These are phyloP conservation scores for Saraca asoca DNA, from an alignment of 331 rosid genomes.

Conservation along the genomic window DNA sequence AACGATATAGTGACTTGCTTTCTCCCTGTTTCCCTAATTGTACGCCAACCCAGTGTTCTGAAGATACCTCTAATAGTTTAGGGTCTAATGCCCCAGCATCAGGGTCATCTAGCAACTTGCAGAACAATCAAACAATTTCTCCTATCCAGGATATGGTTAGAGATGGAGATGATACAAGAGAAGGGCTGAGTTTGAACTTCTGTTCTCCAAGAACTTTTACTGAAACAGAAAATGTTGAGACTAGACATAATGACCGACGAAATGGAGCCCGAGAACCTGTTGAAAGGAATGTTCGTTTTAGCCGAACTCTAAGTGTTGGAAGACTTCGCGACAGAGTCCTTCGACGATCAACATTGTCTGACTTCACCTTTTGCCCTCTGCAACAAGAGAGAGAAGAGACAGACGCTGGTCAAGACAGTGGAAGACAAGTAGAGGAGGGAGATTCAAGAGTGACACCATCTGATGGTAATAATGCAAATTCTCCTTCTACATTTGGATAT, in stretches of 20 bases:
- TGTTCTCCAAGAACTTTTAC: constrained; percentile 54
- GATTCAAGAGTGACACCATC: constrained; percentile 47
- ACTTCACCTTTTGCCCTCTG: constrained; percentile 65
- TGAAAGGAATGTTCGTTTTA: constrained; percentile 87
- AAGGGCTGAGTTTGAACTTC: constrained; percentile 44
- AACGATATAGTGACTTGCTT: constrained; percentile 43
- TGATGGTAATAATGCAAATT: constrained; percentile 44
- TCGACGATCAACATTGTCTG: constrained; percentile 82
- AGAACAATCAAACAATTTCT: constrained; percentile 44
- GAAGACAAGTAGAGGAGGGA: constrained; percentile 51
- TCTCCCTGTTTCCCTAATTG: constrained; percentile 45
- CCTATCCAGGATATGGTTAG: constrained; percentile 45
- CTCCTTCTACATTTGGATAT: constrained; percentile 54
- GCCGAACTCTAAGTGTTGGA: constrained; percentile 96
- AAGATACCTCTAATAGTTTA: constrained; percentile 49
- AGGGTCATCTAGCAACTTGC: constrained; percentile 40
- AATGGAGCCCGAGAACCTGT: constrained; percentile 80
- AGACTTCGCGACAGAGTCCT: constrained; percentile 99
- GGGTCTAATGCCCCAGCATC: constrained; percentile 42
- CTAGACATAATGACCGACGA: constrained; percentile 60
- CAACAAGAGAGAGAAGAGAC: constrained; percentile 77
- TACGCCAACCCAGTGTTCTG: constrained; percentile 44
- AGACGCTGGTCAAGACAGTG: constrained; percentile 53
- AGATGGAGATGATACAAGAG: constrained; percentile 44
- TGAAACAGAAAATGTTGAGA: constrained; percentile 53